phyloP scores from a whole-genome alignment of 805 yeast genomes.

The Wickerhamiella spandovensis region DNA sequence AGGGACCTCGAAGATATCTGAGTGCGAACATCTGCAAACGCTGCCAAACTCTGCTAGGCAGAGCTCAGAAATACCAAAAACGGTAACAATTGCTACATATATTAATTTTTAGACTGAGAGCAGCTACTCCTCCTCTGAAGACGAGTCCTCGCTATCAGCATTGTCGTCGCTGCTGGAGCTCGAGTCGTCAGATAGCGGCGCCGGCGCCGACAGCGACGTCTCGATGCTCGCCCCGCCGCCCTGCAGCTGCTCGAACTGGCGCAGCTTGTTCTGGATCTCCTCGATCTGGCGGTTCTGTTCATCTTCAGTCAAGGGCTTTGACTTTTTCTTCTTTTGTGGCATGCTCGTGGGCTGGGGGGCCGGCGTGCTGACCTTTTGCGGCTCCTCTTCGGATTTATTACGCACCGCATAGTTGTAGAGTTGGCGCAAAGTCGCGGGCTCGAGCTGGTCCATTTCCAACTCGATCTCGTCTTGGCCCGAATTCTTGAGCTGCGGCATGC shows the following conservation, averaged over 20 bases:
- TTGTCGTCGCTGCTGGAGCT: slow-evolving; percentile 18
- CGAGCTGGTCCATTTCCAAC: slow-evolving; percentile 87
- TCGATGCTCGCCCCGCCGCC: slow-evolving; percentile 9
- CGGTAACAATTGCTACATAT: too few relatives aligned
- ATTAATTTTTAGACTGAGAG: background rate
- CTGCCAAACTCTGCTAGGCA: too few relatives aligned
- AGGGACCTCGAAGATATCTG: background rate
- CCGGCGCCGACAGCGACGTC: slow-evolving; percentile 2
- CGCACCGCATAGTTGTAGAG: slow-evolving; percentile 68
- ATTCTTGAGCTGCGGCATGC: slow-evolving; percentile 45
- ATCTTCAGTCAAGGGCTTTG: slow-evolving; percentile 48
- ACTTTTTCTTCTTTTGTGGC: slow-evolving; percentile 31
- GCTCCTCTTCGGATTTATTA: slow-evolving; percentile 14
- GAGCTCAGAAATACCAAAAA: too few relatives aligned
- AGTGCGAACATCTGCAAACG: too few relatives aligned
- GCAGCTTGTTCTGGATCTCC: slow-evolving; percentile 58
- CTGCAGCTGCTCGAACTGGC: slow-evolving; percentile 40
- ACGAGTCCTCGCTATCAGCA: slow-evolving; percentile 22
- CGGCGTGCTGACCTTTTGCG: slow-evolving; percentile 1
- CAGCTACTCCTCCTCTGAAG: slow-evolving; percentile 25
- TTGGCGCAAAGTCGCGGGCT: slow-evolving; percentile 67
- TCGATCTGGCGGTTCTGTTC: slow-evolving; percentile 58
- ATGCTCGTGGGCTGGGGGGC: slow-evolving; percentile 3
- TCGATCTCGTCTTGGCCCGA: slow-evolving; percentile 83
- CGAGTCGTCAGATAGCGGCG: slow-evolving; percentile 9